These are phyloP conservation scores for Pleurotus tuoliensis DNA, from an alignment of 768 basidiomycete genomes.

Conservation along the genomic window DNA sequence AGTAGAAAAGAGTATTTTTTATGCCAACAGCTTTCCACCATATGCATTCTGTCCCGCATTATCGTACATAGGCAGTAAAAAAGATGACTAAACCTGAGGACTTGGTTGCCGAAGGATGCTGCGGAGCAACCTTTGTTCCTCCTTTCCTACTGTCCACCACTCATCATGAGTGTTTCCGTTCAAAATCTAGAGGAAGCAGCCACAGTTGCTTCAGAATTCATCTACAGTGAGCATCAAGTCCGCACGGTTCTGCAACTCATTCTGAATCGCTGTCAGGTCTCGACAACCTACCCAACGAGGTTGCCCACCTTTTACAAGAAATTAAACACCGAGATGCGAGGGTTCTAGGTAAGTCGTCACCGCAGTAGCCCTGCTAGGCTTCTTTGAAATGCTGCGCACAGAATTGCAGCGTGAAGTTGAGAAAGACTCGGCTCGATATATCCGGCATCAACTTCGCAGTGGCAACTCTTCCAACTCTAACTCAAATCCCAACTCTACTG, in stretches of 20 bases:
- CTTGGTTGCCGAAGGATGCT: too few species aligned
- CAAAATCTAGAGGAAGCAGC: slow-evolving; percentile 43
- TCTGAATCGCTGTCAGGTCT: slow-evolving; percentile 26
- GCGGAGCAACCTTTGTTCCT: background rate
- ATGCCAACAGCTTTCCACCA: background rate
- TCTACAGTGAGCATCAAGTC: slow-evolving; percentile 31
- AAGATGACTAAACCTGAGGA: slow-evolving; percentile 3
- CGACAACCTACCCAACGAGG: slow-evolving; percentile 44
- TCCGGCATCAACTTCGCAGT: slow-evolving; percentile 30
- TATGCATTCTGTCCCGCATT: too few species aligned
- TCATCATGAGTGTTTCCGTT: background rate
- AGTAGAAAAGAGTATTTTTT: background rate
- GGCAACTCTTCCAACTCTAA: slow-evolving; percentile 11
- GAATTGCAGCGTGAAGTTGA: slow-evolving; percentile 38
- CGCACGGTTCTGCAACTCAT: background rate
- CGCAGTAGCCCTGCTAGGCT: background rate
- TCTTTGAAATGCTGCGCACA: slow-evolving; percentile 12
- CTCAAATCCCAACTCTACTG: slow-evolving; percentile 5
- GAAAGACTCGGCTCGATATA: slow-evolving; percentile 33
- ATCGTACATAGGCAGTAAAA: background rate
- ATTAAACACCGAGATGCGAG: slow-evolving; percentile 37
- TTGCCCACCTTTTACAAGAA: slow-evolving; percentile 42
- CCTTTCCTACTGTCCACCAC: background rate
- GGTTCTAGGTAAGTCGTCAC: slow-evolving; percentile 27
- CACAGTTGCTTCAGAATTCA: slow-evolving; percentile 39